A percentile compares a stretch with the other conserved stretches of the same genome.
phyloP scores from a whole-genome alignment of 148 eudicot genomes.

The Vaccinium macrocarpon region DNA sequence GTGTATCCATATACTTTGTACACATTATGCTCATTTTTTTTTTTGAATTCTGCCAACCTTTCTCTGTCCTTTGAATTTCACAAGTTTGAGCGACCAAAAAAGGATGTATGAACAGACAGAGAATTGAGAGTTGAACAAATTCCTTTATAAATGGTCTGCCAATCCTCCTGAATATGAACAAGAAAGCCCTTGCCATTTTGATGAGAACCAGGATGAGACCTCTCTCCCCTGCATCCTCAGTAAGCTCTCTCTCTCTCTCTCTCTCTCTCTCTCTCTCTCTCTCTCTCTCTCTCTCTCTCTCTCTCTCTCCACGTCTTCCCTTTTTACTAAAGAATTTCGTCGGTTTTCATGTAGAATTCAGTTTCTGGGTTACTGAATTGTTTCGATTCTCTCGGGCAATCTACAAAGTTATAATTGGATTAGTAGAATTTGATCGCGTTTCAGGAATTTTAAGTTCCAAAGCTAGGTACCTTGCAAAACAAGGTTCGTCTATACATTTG shows the following conservation, averaged over 20 bases:
- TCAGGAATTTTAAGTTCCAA: neutral
- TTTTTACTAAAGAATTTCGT: neutral
- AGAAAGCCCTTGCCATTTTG: constrained; percentile 72
- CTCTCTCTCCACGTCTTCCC: neutral
- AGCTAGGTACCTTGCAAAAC: neutral
- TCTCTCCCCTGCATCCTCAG: constrained; percentile 41
- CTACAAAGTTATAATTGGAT: neutral
- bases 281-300: constrained; percentile 4
- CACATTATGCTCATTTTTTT: too few relatives aligned
- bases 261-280: neutral
- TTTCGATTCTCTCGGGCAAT: neutral
- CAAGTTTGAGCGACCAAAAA: neutral
- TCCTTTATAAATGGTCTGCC: neutral
- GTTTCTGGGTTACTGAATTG: neutral
- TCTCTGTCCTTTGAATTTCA: neutral
- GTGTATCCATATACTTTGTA: too few relatives aligned
- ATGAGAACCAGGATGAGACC: constrained; percentile 81
- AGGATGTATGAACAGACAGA: neutral
- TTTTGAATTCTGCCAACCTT: neutral
- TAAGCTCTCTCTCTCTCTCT: constrained; percentile 24
- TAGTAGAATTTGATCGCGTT: neutral
- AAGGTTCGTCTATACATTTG: neutral
- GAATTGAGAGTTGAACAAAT: neutral
- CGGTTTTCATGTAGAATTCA: neutral
- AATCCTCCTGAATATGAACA: constrained; percentile 47